Percentiles rank a stretch among this genome's conserved stretches.
Conservation (phyloP, 805 yeast genomes). For the Saccharomycopsis oosterbeekiorum region DNA sequence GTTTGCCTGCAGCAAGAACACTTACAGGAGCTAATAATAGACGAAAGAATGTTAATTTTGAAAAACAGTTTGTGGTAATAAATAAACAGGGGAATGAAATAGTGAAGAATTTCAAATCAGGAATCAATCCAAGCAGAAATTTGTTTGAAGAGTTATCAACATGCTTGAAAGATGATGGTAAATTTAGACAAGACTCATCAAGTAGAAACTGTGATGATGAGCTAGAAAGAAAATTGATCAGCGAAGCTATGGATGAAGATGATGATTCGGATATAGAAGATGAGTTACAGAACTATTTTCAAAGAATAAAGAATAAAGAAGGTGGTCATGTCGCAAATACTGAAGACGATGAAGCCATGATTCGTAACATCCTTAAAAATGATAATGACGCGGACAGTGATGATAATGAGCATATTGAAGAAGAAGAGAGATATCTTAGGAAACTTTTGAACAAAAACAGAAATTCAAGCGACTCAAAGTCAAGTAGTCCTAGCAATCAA, state of each 20-base stretch:
- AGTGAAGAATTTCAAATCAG: neutral
- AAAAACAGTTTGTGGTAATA: conserved; percentile 7
- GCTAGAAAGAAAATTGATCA: conserved; percentile 6
- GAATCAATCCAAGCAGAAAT: conserved; percentile 9
- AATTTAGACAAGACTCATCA: too few relatives aligned
- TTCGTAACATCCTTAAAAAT: neutral
- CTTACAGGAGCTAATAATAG: neutral
- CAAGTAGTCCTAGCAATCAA: neutral
- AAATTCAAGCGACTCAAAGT: neutral
- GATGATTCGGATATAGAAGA: neutral
- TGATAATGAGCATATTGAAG: conserved; percentile 3
- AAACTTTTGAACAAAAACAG: conserved; percentile 7
- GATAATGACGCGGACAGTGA: neutral
- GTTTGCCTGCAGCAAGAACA: neutral
- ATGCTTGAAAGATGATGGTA: neutral
- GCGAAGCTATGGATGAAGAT: conserved; percentile 7
- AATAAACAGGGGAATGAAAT: conserved; percentile 7
- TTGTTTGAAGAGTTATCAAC: neutral
- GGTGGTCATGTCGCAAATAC: neutral
- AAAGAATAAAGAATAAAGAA: neutral
- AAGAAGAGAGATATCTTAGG: conserved; percentile 13
- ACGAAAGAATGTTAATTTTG: neutral
- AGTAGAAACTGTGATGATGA: conserved; percentile 2
- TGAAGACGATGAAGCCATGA: neutral
- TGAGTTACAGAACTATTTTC: neutral